These are phyloP conservation scores for Wickerhamomyces mucosus DNA, from an alignment of 805 yeast genomes.

Conservation along the genomic window DNA sequence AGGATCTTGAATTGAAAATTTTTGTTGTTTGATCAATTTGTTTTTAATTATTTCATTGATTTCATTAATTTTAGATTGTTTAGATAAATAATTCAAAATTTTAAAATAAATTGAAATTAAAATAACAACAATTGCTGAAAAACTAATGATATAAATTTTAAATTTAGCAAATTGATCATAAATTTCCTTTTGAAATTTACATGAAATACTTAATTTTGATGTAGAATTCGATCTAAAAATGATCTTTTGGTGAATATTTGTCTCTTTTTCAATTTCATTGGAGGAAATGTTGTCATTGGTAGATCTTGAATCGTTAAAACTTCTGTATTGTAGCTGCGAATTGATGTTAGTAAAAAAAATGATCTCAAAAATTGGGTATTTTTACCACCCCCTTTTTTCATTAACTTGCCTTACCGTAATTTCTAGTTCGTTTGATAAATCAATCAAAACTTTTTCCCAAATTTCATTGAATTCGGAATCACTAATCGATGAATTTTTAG, in stretches of 20 bases:
- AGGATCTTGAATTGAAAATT: conserved; percentile 22
- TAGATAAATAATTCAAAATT: conserved; percentile 27
- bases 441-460: conserved; percentile 57
- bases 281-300: conserved; percentile 27
- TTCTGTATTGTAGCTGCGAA: conserved; percentile 17
- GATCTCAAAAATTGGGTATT: conserved; percentile 1
- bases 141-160: conserved; percentile 11
- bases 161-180: conserved; percentile 26
- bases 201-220: conserved; percentile 47
- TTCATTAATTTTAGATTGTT: conserved; percentile 33
- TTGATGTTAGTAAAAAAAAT: conserved; percentile 14
- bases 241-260: conserved; percentile 25
- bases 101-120: conserved; percentile 22
- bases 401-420: conserved; percentile 71
- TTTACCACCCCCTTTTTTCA: conserved; percentile 18
- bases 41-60: conserved; percentile 38
- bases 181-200: conserved; percentile 46
- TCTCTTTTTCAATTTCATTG: conserved; percentile 31
- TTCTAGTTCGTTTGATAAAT: conserved; percentile 58
- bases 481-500: conserved; percentile 22
- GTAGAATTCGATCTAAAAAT: conserved; percentile 68
- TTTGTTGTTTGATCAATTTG: conserved; percentile 40
- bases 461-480: conserved; percentile 65
- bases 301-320: conserved; percentile 31
- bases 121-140: conserved; percentile 8